phyloP scores from a whole-genome alignment of 1,284 basidiomycete genomes.

The Macrocybe sp. region DNA sequence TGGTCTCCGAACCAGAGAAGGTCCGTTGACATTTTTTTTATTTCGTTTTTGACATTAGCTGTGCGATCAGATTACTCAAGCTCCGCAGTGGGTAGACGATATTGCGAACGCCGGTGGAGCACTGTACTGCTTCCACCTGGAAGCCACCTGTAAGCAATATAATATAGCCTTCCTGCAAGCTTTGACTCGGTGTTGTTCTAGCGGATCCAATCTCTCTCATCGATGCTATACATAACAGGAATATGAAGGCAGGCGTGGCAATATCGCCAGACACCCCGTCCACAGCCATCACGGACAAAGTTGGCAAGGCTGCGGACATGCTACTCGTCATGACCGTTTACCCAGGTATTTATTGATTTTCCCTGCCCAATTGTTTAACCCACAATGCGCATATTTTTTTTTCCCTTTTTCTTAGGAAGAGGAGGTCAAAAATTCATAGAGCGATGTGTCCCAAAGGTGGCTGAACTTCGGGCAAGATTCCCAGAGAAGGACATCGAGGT shows the following conservation, averaged over 20 bases:
- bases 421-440: conserved; percentile 98
- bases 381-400: not conserved
- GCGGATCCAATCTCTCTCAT: conserved; percentile 76
- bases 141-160: conserved; percentile 76
- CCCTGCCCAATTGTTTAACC: too few relatives aligned
- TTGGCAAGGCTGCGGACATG: conserved; percentile 83
- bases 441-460: conserved; percentile 88
- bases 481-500: conserved; percentile 95
- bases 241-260: conserved; percentile 91
- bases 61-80: conserved; percentile 6
- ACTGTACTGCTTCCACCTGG: conserved; percentile 96
- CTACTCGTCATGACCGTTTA: conserved; percentile 97
- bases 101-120: conserved; percentile 94
- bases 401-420: conserved; percentile 49
- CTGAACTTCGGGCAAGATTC: conserved; percentile 89
- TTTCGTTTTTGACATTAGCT: not conserved
- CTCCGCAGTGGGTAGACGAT: conserved; percentile 86
- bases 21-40: conserved; percentile 33
- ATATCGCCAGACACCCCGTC: conserved; percentile 93
- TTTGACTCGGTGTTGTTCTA: conserved; percentile 23
- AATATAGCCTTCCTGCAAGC: not conserved
- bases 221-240: conserved; percentile 63
- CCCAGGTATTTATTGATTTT: conserved; percentile 48
- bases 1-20: conserved; percentile 93
- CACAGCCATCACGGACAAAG: conserved; percentile 76